Evolutionary conservation across 169 alveolate species (phyloP).

Genomic region (Theileria annulata): DNA sequence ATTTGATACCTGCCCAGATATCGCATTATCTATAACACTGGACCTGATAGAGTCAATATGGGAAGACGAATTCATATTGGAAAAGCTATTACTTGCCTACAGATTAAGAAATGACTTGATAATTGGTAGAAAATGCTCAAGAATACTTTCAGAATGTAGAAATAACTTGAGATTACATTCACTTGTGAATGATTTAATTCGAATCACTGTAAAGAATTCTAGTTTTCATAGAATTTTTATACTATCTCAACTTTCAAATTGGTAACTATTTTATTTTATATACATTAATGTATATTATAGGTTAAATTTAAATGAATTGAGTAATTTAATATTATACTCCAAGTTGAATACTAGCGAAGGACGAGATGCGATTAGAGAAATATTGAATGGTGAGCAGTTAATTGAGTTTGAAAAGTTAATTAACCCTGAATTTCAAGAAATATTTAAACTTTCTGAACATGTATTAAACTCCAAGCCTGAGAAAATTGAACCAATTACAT

Average conservation of each 20-base stretch:
- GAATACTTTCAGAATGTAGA: not conserved
- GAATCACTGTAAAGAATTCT: not conserved
- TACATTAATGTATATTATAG: not conserved
- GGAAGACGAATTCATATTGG: constrained; percentile 20
- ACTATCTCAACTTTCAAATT: not conserved
- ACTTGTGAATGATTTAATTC: not conserved
- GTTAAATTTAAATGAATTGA: not conserved
- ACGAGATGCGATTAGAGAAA: not conserved
- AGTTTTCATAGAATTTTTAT: not conserved
- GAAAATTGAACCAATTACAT: not conserved
- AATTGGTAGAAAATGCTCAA: constrained; percentile 13
- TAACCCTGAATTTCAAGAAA: not conserved
- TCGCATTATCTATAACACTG: constrained; percentile 33
- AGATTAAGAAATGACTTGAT: constrained; percentile 31
- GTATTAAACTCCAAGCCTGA: not conserved
- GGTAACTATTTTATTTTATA: not conserved
- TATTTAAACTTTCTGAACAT: not conserved
- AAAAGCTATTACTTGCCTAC: constrained; percentile 36
- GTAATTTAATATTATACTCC: constrained; percentile 5
- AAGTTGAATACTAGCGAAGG: not conserved
- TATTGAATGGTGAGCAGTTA: not conserved
- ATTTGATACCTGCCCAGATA: constrained; percentile 22
- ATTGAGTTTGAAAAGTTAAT: not conserved
- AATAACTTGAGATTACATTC: not conserved
- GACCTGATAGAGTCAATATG: constrained; percentile 11